A percentile compares a stretch with the other conserved stretches of the same genome.
phyloP scores from a whole-genome alignment of 371 early-diverging fungal species.

The Entomophthora muscae region DNA sequence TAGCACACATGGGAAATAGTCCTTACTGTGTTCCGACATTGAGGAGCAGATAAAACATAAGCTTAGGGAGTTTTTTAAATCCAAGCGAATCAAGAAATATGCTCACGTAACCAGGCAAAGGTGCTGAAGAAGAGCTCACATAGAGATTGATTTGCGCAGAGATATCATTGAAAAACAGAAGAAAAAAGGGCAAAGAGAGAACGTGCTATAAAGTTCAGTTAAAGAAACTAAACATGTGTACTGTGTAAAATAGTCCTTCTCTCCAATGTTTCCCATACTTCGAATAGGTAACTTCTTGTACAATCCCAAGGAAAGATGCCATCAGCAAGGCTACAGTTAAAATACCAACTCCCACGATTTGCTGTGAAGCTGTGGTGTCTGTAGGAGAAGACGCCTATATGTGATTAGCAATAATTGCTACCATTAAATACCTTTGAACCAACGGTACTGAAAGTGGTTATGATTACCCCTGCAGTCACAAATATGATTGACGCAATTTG shows the following conservation, averaged over 20 bases:
- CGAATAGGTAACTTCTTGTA: constrained; percentile 64
- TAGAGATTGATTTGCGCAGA: constrained; percentile 23
- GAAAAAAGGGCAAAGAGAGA: constrained; percentile 59
- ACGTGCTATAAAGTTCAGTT: constrained; percentile 52
- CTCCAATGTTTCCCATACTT: constrained; percentile 74
- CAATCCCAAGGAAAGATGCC: constrained; percentile 61
- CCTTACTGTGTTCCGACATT: constrained; percentile 65
- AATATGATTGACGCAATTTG: constrained; percentile 49
- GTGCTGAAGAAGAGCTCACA: constrained; percentile 28
- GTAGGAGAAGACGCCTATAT: background rate
- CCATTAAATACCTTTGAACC: background rate
- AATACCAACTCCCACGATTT: constrained; percentile 48
- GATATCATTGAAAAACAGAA: constrained; percentile 47
- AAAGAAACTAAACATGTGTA: constrained; percentile 16
- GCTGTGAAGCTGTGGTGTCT: constrained; percentile 22
- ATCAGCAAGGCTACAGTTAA: constrained; percentile 52
- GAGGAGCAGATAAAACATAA: constrained; percentile 47
- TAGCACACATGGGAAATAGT: background rate
- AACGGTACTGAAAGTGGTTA: constrained; percentile 31
- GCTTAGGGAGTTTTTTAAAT: constrained; percentile 24
- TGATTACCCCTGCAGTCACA: constrained; percentile 61
- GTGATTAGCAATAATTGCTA: background rate
- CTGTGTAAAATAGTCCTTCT: constrained; percentile 77
- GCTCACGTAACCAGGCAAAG: constrained; percentile 16
- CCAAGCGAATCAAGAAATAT: constrained; percentile 15